A percentile compares a stretch with the other conserved stretches of the same genome.
phyloP scores from a whole-genome alignment of 2,329 filamentous ascomycete genomes.

The Talaromyces amestolkiae region DNA sequence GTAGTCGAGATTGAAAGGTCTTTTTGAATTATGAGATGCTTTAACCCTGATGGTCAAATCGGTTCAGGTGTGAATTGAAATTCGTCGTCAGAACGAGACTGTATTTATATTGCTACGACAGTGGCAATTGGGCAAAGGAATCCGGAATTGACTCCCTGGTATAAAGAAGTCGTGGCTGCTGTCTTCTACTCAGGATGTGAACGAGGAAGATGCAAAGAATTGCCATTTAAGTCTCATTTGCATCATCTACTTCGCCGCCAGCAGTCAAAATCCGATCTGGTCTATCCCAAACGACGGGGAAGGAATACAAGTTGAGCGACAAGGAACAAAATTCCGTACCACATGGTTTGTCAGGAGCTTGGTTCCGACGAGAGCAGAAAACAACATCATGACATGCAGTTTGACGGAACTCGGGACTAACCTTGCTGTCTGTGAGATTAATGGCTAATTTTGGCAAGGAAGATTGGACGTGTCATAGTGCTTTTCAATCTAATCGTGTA shows the following conservation, averaged over 20 bases:
- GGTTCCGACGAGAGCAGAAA: not conserved
- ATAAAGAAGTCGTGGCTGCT: not conserved
- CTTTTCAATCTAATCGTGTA: not conserved
- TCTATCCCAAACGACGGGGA: not conserved
- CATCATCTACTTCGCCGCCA: slow-evolving; percentile 5
- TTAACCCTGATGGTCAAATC: not conserved
- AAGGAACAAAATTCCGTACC: slow-evolving; percentile 16
- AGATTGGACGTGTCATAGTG: not conserved
- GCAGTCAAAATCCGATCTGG: not conserved
- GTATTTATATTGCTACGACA: not conserved
- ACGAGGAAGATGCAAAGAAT: not conserved
- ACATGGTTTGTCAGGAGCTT: not conserved
- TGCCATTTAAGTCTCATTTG: slow-evolving; percentile 1
- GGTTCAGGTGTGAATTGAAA: not conserved
- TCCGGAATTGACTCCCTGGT: slow-evolving; percentile 4
- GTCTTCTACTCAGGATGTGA: not conserved
- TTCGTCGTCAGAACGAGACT: not conserved
- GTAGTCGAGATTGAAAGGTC: too few relatives aligned
- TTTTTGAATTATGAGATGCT: too few relatives aligned
- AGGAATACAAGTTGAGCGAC: not conserved
- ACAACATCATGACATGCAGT: not conserved
- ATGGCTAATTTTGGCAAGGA: not conserved
- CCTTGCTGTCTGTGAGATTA: not conserved
- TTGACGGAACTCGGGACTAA: not conserved
- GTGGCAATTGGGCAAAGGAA: not conserved